Evolutionary conservation across 306 rosid species (phyloP).

Genomic region (Sindora glabra): DNA sequence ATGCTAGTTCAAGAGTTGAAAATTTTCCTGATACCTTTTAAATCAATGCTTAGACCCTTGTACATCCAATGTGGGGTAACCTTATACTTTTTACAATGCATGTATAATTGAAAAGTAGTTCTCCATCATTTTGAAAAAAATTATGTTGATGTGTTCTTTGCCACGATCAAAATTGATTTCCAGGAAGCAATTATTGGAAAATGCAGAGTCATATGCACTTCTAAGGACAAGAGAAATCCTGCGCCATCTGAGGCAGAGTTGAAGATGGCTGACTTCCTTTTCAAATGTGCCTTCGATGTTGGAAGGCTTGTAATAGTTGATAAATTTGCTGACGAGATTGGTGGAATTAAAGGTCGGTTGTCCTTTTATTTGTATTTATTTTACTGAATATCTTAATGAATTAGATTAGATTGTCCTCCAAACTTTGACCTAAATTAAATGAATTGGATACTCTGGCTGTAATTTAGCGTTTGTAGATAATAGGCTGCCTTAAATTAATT

Average conservation of each 20-base stretch:
- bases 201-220: slow-evolving; percentile 55
- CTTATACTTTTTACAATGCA: too few species aligned
- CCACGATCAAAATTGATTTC: background rate
- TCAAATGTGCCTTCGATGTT: slow-evolving; percentile 41
- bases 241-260: slow-evolving; percentile 37
- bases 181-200: slow-evolving; percentile 53
- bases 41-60: too few species aligned
- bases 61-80: too few species aligned
- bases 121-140: too few species aligned
- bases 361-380: background rate
- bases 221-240: slow-evolving; percentile 51
- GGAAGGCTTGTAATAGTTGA: slow-evolving; percentile 7
- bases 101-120: too few species aligned
- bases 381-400: background rate
- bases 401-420: background rate
- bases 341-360: slow-evolving; percentile 40
- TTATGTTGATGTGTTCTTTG: too few species aligned
- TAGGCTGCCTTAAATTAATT: background rate
- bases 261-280: slow-evolving; percentile 36
- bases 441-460: slow-evolving; percentile 2
- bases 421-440: too few species aligned
- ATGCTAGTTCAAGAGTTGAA: too few species aligned
- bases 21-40: too few species aligned
- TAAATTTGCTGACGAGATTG: slow-evolving; percentile 34
- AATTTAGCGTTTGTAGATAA: background rate